Conservation (phyloP, 768 basidiomycete species). For the Gymnopilus dilepis region DNA sequence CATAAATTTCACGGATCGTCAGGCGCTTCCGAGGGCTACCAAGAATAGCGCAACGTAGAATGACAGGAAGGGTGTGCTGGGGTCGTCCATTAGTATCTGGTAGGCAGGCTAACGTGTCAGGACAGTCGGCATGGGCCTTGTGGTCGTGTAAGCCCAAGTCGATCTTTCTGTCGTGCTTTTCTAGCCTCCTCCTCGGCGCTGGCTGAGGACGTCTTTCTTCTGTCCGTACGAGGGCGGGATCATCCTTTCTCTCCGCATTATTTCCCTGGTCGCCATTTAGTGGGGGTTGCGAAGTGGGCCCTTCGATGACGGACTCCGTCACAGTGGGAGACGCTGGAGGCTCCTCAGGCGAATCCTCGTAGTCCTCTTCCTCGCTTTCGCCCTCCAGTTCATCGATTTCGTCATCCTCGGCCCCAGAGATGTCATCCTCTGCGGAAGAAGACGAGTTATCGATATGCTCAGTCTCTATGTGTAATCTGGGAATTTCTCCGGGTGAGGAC, state of each 20-base stretch:
- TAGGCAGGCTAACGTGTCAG: slow-evolving; percentile 76
- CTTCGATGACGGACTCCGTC: background rate
- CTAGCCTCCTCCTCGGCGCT: slow-evolving; percentile 31
- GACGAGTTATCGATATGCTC: slow-evolving; percentile 36
- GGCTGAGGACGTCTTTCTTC: slow-evolving; percentile 25
- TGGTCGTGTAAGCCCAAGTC: slow-evolving; percentile 48
- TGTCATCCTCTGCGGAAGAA: slow-evolving; percentile 38
- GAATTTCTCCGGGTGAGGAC: slow-evolving; percentile 23
- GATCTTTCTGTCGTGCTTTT: slow-evolving; percentile 34
- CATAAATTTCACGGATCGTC: slow-evolving; percentile 86
- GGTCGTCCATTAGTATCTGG: slow-evolving; percentile 81
- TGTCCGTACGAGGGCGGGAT: slow-evolving; percentile 1
- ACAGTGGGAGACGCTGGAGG: background rate
- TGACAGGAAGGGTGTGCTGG: slow-evolving; percentile 85
- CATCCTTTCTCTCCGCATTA: slow-evolving; percentile 9
- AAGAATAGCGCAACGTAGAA: slow-evolving; percentile 83
- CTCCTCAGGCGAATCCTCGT: slow-evolving; percentile 20
- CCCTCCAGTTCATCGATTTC: slow-evolving; percentile 35
- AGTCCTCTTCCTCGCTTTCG: slow-evolving; percentile 29
- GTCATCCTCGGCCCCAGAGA: slow-evolving; percentile 30
- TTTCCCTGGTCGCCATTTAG: background rate
- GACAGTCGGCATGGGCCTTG: slow-evolving; percentile 75
- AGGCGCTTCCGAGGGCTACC: slow-evolving; percentile 76
- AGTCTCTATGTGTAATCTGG: slow-evolving; percentile 28
- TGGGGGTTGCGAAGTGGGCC: background rate